Conservation (phyloP, 1,284 basidiomycete species). For the Cutaneotrichosporon sp. region DNA sequence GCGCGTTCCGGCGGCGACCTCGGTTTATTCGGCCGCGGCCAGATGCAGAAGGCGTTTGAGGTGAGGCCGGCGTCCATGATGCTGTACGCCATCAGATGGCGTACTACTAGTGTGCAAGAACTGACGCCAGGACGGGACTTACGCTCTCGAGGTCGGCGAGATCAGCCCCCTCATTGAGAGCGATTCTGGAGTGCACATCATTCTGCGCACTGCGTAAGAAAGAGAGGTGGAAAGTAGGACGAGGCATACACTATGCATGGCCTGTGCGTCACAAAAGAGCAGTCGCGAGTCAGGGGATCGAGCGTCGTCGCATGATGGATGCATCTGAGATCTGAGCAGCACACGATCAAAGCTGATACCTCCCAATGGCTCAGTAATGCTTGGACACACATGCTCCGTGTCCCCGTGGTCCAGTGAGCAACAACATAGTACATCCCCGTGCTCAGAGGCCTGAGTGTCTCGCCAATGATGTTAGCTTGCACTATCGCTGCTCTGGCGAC, state of each 20-base stretch:
- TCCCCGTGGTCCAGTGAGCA: too few species aligned
- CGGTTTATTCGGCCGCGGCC: conserved; percentile 77
- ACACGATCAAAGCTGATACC: too few species aligned
- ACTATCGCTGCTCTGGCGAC: too few species aligned
- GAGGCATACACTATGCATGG: background rate
- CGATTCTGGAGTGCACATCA: conserved; percentile 94
- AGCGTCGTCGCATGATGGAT: too few species aligned
- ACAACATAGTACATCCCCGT: too few species aligned
- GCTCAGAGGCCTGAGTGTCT: too few species aligned
- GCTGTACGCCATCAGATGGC: background rate
- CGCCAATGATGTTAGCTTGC: too few species aligned
- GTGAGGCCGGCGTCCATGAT: conserved; percentile 29
- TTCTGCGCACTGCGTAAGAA: conserved; percentile 75
- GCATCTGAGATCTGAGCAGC: too few species aligned
- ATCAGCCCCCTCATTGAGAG: conserved; percentile 84
- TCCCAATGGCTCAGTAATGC: too few species aligned
- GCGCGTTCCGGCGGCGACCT: conserved; percentile 78
- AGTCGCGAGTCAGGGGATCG: background rate
- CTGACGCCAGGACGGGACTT: conserved; percentile 66
- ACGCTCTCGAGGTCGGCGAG: conserved; percentile 72
- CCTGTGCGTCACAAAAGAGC: background rate
- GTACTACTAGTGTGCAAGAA: background rate
- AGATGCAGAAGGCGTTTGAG: conserved; percentile 99
- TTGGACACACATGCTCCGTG: too few species aligned
- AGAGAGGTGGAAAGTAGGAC: background rate